A percentile compares a stretch with the other conserved stretches of the same genome.
Conservation (phyloP, 129 eudicot genomes). For the Chrysanthemum seticuspe region DNA sequence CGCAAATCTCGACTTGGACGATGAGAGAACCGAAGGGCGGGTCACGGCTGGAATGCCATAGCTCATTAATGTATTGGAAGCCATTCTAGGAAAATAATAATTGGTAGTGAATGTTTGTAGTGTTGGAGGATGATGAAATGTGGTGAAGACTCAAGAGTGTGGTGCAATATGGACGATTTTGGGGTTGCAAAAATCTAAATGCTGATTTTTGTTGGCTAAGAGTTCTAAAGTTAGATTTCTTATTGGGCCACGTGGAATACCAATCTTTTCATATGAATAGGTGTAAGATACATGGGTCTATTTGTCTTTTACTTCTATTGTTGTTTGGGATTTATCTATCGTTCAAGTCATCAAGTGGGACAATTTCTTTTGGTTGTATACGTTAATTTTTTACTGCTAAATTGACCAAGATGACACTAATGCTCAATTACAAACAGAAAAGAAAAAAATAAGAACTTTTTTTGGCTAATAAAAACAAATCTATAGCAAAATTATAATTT, state of each 20-base stretch:
- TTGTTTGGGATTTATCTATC: too few relatives aligned
- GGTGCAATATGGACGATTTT: slow-evolving; percentile 26
- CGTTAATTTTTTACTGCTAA: too few relatives aligned
- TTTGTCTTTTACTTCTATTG: too few relatives aligned
- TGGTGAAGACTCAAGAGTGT: slow-evolving; percentile 11
- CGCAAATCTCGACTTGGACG: slow-evolving; percentile 68
- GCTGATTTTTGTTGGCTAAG: slow-evolving; percentile 68
- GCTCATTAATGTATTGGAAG: slow-evolving; percentile 81
- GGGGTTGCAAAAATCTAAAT: slow-evolving; percentile 51
- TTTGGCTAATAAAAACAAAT: too few relatives aligned
- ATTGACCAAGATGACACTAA: too few relatives aligned
- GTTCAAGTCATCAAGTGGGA: too few relatives aligned
- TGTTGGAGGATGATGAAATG: slow-evolving; percentile 11
- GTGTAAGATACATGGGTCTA: too few relatives aligned
- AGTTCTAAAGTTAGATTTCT: slow-evolving; percentile 20
- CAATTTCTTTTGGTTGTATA: too few relatives aligned
- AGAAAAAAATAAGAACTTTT: too few relatives aligned
- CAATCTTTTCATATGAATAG: slow-evolving; percentile 24
- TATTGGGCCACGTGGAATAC: slow-evolving; percentile 73
- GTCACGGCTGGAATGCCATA: slow-evolving; percentile 64
- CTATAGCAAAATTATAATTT: too few relatives aligned
- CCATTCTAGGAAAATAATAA: slow-evolving; percentile 42
- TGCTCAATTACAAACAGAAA: too few relatives aligned
- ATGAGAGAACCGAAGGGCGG: slow-evolving; percentile 73
- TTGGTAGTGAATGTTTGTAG: background rate